phyloP scores from a whole-genome alignment of 352 stramenopile species.

The Phytophthora ohioensis region DNA sequence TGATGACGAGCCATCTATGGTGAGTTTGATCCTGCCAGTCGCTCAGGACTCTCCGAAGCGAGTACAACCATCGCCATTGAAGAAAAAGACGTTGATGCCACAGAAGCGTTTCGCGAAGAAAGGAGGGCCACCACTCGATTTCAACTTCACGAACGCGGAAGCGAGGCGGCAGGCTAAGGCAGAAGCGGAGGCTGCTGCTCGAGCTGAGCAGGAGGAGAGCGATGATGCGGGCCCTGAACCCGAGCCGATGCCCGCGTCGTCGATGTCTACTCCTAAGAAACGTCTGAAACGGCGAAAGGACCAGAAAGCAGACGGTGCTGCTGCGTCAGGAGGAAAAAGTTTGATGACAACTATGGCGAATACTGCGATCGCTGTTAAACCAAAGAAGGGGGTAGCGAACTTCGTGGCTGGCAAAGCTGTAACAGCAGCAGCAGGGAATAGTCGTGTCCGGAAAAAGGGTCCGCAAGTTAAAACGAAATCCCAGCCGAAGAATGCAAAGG shows the following conservation, averaged over 20 bases:
- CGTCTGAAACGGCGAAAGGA: constrained; percentile 50
- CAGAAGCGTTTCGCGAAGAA: constrained; percentile 42
- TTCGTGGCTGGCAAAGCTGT: constrained; percentile 7
- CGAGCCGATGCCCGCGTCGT: constrained; percentile 28
- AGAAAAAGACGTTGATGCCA: constrained; percentile 35
- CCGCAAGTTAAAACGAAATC: constrained; percentile 11
- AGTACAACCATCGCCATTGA: constrained; percentile 25
- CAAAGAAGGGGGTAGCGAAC: constrained; percentile 13
- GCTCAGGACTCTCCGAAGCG: constrained; percentile 37
- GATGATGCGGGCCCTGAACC: constrained; percentile 34
- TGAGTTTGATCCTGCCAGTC: constrained; percentile 65
- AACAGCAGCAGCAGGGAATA: not conserved
- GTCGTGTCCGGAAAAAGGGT: constrained; percentile 16
- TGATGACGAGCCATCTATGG: constrained; percentile 51
- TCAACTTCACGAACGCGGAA: constrained; percentile 62
- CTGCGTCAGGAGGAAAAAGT: constrained; percentile 3
- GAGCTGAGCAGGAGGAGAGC: constrained; percentile 30
- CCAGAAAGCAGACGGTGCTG: constrained; percentile 17
- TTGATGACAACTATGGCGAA: constrained; percentile 32
- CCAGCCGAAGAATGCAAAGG: constrained; percentile 8
- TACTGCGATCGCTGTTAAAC: constrained; percentile 21
- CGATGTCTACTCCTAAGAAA: constrained; percentile 38
- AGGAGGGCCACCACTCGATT: constrained; percentile 43
- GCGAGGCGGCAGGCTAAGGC: constrained; percentile 43
- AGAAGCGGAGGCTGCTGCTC: constrained; percentile 28